Evolutionary conservation across 2,329 filamentous ascomycete genomes (phyloP).

Genomic region (Aschersonia sp.): DNA sequence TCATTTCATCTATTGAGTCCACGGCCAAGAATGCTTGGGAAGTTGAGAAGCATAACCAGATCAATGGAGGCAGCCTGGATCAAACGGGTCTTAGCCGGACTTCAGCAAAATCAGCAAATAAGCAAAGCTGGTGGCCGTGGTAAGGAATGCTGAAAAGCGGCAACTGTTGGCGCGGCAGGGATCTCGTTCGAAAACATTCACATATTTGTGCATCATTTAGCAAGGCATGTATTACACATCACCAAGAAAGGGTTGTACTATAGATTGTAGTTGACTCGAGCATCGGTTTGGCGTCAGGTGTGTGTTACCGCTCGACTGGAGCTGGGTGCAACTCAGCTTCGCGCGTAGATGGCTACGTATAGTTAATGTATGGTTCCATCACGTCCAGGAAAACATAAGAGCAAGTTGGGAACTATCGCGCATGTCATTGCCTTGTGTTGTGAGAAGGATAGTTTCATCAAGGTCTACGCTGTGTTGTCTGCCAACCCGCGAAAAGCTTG

Average conservation of each 20-base stretch:
- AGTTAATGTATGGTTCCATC: too few species aligned
- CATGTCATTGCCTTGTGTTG: too few species aligned
- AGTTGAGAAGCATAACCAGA: conserved; percentile 35
- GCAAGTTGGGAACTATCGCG: too few species aligned
- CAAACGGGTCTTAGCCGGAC: conserved; percentile 26
- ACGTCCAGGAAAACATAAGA: too few species aligned
- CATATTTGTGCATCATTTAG: neutral
- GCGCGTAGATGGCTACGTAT: too few species aligned
- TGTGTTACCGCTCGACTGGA: conserved; percentile 1
- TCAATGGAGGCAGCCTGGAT: conserved; percentile 34
- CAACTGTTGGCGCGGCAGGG: neutral
- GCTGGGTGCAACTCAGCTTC: too few species aligned
- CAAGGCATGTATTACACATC: conserved; percentile 21
- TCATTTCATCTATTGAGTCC: conserved; percentile 14
- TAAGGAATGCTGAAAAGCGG: conserved; percentile 8
- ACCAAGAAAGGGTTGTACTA: conserved; percentile 17
- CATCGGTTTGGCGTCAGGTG: conserved; percentile 29
- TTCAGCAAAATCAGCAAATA: conserved; percentile 14
- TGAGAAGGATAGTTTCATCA: too few species aligned
- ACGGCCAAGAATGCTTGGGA: conserved; percentile 31
- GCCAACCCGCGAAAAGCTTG: too few species aligned
- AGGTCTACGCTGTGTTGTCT: too few species aligned
- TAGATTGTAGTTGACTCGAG: conserved; percentile 27
- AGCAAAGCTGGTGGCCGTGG: conserved; percentile 36
- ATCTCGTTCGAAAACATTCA: too few species aligned